Percentiles rank a stretch among this genome's conserved stretches.
phyloP scores from a whole-genome alignment of 805 yeast species.

The Starmerella riodocensis region DNA sequence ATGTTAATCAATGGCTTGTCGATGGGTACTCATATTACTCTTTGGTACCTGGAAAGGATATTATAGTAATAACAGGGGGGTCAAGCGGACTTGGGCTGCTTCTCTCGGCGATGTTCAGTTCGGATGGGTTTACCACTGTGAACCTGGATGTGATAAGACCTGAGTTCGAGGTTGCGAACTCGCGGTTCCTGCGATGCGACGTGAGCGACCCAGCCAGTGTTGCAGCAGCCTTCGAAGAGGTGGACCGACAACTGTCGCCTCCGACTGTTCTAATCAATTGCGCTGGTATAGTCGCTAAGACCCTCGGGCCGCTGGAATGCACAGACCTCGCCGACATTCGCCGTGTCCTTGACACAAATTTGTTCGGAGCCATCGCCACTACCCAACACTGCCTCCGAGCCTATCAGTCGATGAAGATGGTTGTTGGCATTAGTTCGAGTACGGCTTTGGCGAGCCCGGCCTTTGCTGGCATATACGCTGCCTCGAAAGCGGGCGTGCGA shows the following conservation, averaged over 20 bases:
- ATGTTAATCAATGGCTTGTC: slow-evolving; percentile 2
- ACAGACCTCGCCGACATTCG: slow-evolving; percentile 33
- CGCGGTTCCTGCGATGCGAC: slow-evolving; percentile 8
- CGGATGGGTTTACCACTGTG: slow-evolving; percentile 13
- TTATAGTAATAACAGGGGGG: slow-evolving; percentile 22
- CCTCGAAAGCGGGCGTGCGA: slow-evolving; percentile 66
- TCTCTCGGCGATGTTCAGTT: slow-evolving; percentile 17
- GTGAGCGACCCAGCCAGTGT: slow-evolving; percentile 30
- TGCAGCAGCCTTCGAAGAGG: slow-evolving; percentile 57
- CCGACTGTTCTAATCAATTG: slow-evolving; percentile 73
- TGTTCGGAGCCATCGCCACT: slow-evolving; percentile 51
- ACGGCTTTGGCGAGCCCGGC: slow-evolving; percentile 72
- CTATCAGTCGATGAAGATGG: slow-evolving; percentile 33
- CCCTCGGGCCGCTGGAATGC: slow-evolving; percentile 29
- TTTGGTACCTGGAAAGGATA: slow-evolving; percentile 6
- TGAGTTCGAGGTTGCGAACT: slow-evolving; percentile 10
- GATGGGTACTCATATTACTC: not conserved
- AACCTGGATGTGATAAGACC: slow-evolving; percentile 16
- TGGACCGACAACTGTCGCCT: slow-evolving; percentile 46
- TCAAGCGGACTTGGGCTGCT: slow-evolving; percentile 22
- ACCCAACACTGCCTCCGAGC: slow-evolving; percentile 31
- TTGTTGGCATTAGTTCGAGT: slow-evolving; percentile 62
- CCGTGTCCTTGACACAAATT: slow-evolving; percentile 43
- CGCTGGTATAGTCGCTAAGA: slow-evolving; percentile 75
- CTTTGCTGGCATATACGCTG: slow-evolving; percentile 56